Base-by-base conservation (phyloP, 441 rosid genomes). In the Adansonia gregorii region DNA sequence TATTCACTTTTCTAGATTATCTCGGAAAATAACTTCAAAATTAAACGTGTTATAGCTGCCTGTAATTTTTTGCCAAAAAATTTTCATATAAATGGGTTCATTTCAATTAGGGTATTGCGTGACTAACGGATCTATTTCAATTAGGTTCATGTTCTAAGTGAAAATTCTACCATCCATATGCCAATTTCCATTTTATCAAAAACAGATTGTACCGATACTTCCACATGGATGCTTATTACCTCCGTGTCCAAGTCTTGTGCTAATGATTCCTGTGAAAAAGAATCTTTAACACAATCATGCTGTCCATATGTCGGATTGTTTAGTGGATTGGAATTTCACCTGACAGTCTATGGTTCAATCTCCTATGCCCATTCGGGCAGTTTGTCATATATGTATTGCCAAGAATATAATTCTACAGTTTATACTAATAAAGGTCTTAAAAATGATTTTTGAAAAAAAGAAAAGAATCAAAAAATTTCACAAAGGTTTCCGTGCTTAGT, bases 181-280 rank as follows among this genome's bases (percentile, higher is more conserved):
- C 48, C 7, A 66, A 14, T 6, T 41, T 67, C 15, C 27, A 41
- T 43, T 43, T 67, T 67, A 14, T 43, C 6, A 17, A 4, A 67
- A 67, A 43, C 8, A 5, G 24, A 41, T 43, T n/a, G 17, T 43
- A 41, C 51, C 2, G 2, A 7, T 6, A 15, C 58, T 54, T 15
- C 58, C 58, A 17, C 14, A 58, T 24, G 9, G 49, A 19, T 66
- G 70, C 49, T 66, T n/a, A n/a, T 66, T n/a, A 66, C 51, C 49
- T 39, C 49, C 7, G 54, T 43, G 15, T 4, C 27, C 31, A 19
- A 43, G 71, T 8, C 31, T 43, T 67, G n/a, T 43, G 31, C 48
- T 17, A 17, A 45, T 20, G 71, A 43, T 67, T 67, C 71, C 71
- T 66, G 48, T 43, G 52, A 19, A 6, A 67, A 3, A 19, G 31